These are phyloP conservation scores for Curvularia spicifera DNA, from an alignment of 2,329 filamentous ascomycete species.

Conservation along the genomic window DNA sequence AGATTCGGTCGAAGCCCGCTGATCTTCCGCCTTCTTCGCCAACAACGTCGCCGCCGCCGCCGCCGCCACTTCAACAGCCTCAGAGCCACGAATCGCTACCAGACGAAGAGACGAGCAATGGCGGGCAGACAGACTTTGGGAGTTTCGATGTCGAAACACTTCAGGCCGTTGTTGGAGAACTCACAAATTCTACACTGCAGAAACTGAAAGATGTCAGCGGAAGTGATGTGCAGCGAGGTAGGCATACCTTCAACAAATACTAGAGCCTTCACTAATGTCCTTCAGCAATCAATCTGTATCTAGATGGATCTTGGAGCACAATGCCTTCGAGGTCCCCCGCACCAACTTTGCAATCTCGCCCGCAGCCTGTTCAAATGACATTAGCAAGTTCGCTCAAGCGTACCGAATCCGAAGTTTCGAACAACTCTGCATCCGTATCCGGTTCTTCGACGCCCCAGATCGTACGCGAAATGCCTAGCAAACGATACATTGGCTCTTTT, in stretches of 20 bases:
- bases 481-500: constrained; percentile 87
- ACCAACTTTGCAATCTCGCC: constrained; percentile 27
- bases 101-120: constrained; percentile 13
- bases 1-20: constrained; percentile 21
- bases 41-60: constrained; percentile 8
- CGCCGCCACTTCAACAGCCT: constrained; percentile 35
- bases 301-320: constrained; percentile 67
- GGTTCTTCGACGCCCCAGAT: constrained; percentile 26
- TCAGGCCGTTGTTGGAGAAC: constrained; percentile 63
- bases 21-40: constrained; percentile 40
- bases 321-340: constrained; percentile 22
- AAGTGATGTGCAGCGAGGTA: constrained; percentile 61
- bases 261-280: constrained; percentile 18
- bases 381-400: constrained; percentile 34
- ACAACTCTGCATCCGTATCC: constrained; percentile 31
- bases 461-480: constrained; percentile 57
- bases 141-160: constrained; percentile 64
- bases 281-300: constrained; percentile 66
- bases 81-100: constrained; percentile 1
- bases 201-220: constrained; percentile 59
- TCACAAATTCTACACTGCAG: constrained; percentile 54
- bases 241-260: neutral
- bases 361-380: constrained; percentile 29
- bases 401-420: constrained; percentile 35
- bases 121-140: constrained; percentile 25